Base-by-base conservation (phyloP, 805 yeast genomes). In the Candida nemodendra region DNA sequence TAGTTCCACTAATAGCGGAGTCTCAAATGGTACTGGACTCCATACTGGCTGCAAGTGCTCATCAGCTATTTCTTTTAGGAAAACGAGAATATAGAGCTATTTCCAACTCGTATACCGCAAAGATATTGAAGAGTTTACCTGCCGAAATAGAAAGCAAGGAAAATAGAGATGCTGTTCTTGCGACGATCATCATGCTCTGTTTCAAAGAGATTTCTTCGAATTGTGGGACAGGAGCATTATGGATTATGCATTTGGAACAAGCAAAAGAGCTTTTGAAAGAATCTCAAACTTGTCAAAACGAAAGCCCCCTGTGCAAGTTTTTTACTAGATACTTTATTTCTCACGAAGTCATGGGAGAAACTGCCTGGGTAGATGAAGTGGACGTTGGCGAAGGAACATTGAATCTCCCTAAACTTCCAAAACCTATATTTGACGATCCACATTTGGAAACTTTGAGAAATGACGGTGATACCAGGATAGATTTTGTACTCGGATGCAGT, bases 311-410 rank as follows among this genome's bases (percentile, higher is more conserved):
- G 37, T 60, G 57, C 9, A 57, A 50, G 21, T 67, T 68, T 36
- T 65, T 66, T 39, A 53, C 63, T 5, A 41, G 69, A 13, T 68
- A 67, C 41, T 63, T 69, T 42, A 56, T 65, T 5, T 53, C 65
- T 11, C 72, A 69, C 44, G 74, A 69, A 39, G 65, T 69, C 2
- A 63, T 69, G 70, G 69, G 71, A 3, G 69, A 65, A 32, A 68
- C 73, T 0, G 69, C 67, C 2, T 65, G 68, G 69, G 50, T 53
- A 14, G 48, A 50, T 28, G 57, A 56, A 22, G 38, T n/a, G n/a
- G n/a, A n/a, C n/a, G n/a, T n/a, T n/a, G n/a, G n/a, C n/a, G n/a
- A n/a, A n/a, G n/a, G n/a, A n/a, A n/a, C n/a, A n/a, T n/a, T n/a
- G n/a, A n/a, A 30, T 9, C 23, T 30, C 14, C 18, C 11, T 9